Conservation (phyloP, 106 monocot genomes). For the Dendrobium officinale region DNA sequence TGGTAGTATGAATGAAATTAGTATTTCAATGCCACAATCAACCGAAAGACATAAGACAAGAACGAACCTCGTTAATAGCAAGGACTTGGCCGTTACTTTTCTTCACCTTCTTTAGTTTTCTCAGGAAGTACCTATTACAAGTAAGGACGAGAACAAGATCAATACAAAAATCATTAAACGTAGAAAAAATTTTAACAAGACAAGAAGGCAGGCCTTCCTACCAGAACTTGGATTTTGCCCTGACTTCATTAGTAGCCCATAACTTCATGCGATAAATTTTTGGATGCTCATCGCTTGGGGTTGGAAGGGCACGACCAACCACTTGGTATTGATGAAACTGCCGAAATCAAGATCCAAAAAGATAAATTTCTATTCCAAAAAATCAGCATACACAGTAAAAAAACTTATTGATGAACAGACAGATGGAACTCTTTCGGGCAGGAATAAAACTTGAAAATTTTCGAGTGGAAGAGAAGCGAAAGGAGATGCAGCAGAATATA, state of each 20-base stretch:
- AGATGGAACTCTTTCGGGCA: not conserved
- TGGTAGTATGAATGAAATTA: not conserved
- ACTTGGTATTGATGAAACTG: slow-evolving; percentile 98
- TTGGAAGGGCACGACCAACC: slow-evolving; percentile 72
- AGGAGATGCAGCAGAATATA: not conserved
- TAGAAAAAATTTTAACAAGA: not conserved
- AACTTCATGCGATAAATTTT: slow-evolving; percentile 93
- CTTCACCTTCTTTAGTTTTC: slow-evolving; percentile 94
- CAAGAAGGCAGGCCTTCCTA: slow-evolving; percentile 1
- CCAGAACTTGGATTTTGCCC: slow-evolving; percentile 92
- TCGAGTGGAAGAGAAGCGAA: not conserved
- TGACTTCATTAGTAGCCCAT: slow-evolving; percentile 89
- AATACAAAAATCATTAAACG: not conserved
- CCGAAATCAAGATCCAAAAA: not conserved
- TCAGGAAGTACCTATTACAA: slow-evolving; percentile 70
- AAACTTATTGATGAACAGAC: not conserved
- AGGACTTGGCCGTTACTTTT: slow-evolving; percentile 87
- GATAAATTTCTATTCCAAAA: not conserved
- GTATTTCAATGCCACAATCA: not conserved
- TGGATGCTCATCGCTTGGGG: slow-evolving; percentile 61
- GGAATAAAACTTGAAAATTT: not conserved
- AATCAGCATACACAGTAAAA: not conserved
- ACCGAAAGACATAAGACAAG: not conserved
- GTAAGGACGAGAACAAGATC: not conserved
- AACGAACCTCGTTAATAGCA: slow-evolving; percentile 72